Percentiles rank a stretch among this genome's conserved stretches.
Conservation (phyloP, 2,329 filamentous ascomycete genomes). For the Mariannaea elegans region DNA sequence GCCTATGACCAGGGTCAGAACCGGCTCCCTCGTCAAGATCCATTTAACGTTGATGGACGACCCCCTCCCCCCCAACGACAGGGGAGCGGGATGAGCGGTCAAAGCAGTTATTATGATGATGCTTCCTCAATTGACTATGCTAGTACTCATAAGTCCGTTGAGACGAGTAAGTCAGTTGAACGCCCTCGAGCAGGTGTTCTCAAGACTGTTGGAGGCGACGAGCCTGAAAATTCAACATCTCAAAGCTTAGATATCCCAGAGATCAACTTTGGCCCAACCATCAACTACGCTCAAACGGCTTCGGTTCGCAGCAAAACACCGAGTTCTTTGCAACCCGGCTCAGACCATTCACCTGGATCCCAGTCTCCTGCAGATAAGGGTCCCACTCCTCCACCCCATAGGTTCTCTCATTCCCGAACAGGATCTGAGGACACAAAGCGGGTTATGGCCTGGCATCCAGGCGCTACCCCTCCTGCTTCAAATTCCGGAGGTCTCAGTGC, state of each 20-base stretch:
- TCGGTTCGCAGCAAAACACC: slow-evolving; percentile 44
- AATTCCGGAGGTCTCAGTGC: slow-evolving; percentile 69
- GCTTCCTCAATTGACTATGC: slow-evolving; percentile 54
- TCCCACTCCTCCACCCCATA: slow-evolving; percentile 34
- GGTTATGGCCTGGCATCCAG: slow-evolving; percentile 83
- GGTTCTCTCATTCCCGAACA: slow-evolving; percentile 53
- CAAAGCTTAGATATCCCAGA: slow-evolving; percentile 68
- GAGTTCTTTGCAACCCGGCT: slow-evolving; percentile 23
- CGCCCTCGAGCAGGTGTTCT: slow-evolving; percentile 81
- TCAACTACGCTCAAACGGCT: slow-evolving; percentile 65
- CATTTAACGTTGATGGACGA: slow-evolving; percentile 30
- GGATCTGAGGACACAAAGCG: slow-evolving; percentile 65
- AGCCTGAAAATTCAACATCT: slow-evolving; percentile 37
- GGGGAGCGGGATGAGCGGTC: slow-evolving; percentile 40
- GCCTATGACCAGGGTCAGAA: slow-evolving; percentile 43
- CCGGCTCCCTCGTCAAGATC: slow-evolving; percentile 29
- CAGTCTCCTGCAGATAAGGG: slow-evolving; percentile 45
- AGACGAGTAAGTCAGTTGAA: slow-evolving; percentile 57
- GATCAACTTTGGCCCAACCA: slow-evolving; percentile 87
- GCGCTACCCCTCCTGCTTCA: slow-evolving; percentile 60
- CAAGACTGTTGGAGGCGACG: slow-evolving; percentile 75
- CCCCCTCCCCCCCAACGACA: slow-evolving; percentile 40
- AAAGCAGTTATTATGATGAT: slow-evolving; percentile 68
- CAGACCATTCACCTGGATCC: slow-evolving; percentile 36
- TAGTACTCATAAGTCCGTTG: slow-evolving; percentile 35